Percentiles rank a stretch among this genome's conserved stretches.
phyloP scores from a whole-genome alignment of 495 filamentous ascomycete genomes.

The Saxophila tyrrhenica region DNA sequence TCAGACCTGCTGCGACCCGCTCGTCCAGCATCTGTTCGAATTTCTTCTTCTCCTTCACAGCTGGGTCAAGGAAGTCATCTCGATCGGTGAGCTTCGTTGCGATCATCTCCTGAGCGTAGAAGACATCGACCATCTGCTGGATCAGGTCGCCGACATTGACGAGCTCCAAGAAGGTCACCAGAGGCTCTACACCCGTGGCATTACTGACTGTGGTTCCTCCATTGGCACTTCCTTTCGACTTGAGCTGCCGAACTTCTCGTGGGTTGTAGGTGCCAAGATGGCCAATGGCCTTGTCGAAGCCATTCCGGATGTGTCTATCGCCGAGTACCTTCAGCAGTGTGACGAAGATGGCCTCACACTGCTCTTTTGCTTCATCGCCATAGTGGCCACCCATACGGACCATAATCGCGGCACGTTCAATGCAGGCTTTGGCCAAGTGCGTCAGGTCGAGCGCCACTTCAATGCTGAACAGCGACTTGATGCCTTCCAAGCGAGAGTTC shows the following conservation, averaged over 20 bases:
- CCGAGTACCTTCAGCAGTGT: slow-evolving; percentile 72
- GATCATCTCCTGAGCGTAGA: slow-evolving; percentile 91
- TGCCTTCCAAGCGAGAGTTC: slow-evolving; percentile 86
- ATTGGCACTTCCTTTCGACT: slow-evolving; percentile 1
- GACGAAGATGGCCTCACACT: slow-evolving; percentile 87
- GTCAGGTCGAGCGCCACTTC: slow-evolving; percentile 85
- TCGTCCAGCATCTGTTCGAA: slow-evolving; percentile 99
- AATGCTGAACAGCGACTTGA: slow-evolving; percentile 87
- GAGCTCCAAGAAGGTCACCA: slow-evolving; percentile 92
- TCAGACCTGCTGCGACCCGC: slow-evolving; percentile 86
- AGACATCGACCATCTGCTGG: slow-evolving; percentile 97
- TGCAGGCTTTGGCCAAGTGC: slow-evolving; percentile 76
- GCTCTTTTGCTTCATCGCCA: slow-evolving; percentile 73
- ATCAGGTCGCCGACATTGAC: slow-evolving; percentile 98
- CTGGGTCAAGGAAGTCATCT: slow-evolving; percentile 88
- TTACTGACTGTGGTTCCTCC: slow-evolving; percentile 25
- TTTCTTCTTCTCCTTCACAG: slow-evolving; percentile 87
- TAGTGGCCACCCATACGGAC: slow-evolving; percentile 59
- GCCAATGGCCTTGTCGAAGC: slow-evolving; percentile 83
- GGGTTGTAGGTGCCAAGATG: slow-evolving; percentile 89
- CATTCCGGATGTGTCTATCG: slow-evolving; percentile 72
- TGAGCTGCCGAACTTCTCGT: slow-evolving; percentile 59
- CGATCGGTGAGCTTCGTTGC: slow-evolving; percentile 71
- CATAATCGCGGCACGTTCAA: slow-evolving; percentile 78
- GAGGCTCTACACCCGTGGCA: slow-evolving; percentile 63